Percentiles rank a stretch among this genome's conserved stretches.
Conservation (phyloP, 495 filamentous ascomycete species). For the Penicillium antarcticum region DNA sequence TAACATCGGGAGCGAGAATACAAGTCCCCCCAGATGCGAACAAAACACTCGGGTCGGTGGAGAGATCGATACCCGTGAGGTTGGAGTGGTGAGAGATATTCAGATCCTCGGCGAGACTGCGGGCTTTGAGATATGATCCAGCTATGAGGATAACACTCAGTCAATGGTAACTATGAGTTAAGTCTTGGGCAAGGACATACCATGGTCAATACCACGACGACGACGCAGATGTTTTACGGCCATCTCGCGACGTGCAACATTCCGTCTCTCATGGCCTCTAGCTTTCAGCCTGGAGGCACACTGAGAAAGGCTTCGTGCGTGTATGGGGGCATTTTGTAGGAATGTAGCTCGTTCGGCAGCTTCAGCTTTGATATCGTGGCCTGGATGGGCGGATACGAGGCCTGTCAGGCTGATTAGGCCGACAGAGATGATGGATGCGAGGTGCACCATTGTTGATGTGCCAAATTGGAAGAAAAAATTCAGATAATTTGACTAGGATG, state of each 20-base stretch:
- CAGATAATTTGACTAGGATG: not conserved
- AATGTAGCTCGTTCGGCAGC: slow-evolving; percentile 42
- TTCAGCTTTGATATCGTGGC: slow-evolving; percentile 45
- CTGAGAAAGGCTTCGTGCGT: slow-evolving; percentile 40
- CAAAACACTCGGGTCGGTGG: slow-evolving; percentile 45
- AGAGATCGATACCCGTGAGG: slow-evolving; percentile 42
- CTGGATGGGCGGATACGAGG: slow-evolving; percentile 41
- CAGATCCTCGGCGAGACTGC: slow-evolving; percentile 38
- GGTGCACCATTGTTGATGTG: slow-evolving; percentile 14
- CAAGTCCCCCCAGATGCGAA: slow-evolving; percentile 55
- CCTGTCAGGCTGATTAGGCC: slow-evolving; percentile 15
- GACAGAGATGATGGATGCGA: slow-evolving; percentile 12
- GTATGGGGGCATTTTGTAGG: slow-evolving; percentile 28
- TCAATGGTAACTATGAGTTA: no score
- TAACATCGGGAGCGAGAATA: slow-evolving; percentile 53
- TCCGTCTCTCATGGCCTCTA: slow-evolving; percentile 44
- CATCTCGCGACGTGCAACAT: slow-evolving; percentile 40
- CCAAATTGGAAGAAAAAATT: not conserved
- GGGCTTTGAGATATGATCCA: slow-evolving; percentile 32
- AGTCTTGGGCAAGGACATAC: slow-evolving; percentile 2
- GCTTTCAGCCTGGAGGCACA: slow-evolving; percentile 48
- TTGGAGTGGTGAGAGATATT: slow-evolving; percentile 42
- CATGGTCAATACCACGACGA: slow-evolving; percentile 18
- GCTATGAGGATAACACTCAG: not conserved
- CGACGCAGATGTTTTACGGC: slow-evolving; percentile 29